Evolutionary conservation across 345 rosid species (phyloP).

Genomic region (Salix udensis): DNA sequence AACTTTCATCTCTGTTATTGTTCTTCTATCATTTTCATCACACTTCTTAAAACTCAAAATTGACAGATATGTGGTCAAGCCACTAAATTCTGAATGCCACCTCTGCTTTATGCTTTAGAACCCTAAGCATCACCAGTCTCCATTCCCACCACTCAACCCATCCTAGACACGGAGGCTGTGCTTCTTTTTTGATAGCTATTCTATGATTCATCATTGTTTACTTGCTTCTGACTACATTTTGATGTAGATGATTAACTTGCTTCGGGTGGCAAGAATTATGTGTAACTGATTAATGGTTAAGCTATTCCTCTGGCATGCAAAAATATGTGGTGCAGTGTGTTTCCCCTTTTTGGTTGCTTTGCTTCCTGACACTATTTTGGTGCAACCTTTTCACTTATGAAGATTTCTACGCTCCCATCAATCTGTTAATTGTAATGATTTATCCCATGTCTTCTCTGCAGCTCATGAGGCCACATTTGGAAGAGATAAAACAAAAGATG

Average conservation of each 20-base stretch:
- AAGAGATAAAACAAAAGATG: slow-evolving; percentile 55
- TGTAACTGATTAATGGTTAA: background rate
- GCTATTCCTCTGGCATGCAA: background rate
- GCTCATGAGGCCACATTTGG: slow-evolving; percentile 65
- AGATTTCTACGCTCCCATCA: background rate
- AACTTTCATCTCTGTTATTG: background rate
- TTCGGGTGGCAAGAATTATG: background rate
- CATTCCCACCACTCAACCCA: background rate
- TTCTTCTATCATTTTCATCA: background rate
- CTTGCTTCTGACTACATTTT: background rate
- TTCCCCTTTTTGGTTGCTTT: background rate
- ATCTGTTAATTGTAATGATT: background rate
- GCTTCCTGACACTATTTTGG: background rate
- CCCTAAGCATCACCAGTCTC: background rate
- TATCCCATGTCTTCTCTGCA: slow-evolving; percentile 40
- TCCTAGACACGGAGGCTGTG: background rate
- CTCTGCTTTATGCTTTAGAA: background rate
- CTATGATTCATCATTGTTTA: background rate
- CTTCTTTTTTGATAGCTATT: background rate
- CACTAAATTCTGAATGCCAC: background rate
- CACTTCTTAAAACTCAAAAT: background rate
- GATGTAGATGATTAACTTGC: background rate
- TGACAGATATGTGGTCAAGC: background rate
- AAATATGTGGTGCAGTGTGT: background rate
- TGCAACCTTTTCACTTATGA: background rate